phyloP scores from a whole-genome alignment of 108 stramenopile genomes.

The Chaetoceros muelleri region DNA sequence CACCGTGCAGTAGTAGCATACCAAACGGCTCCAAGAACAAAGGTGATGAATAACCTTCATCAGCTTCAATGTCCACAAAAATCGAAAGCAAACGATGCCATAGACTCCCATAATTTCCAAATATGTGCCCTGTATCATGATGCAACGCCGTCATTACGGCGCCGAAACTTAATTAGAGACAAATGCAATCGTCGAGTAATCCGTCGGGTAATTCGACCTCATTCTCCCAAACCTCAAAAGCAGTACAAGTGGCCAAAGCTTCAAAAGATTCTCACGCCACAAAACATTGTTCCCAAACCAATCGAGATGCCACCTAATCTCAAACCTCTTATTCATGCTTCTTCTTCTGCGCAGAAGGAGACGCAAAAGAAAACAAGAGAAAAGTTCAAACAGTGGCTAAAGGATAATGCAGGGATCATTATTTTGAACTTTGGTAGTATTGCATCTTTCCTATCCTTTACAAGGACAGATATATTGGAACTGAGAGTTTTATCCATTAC shows the following conservation, averaged over 20 bases:
- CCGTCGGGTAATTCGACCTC: not conserved
- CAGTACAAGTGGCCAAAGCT: not conserved
- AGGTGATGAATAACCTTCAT: too few relatives aligned
- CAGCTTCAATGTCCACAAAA: too few relatives aligned
- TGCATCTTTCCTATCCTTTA: constrained; percentile 56
- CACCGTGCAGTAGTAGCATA: too few relatives aligned
- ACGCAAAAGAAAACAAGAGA: not conserved
- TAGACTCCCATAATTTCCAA: too few relatives aligned
- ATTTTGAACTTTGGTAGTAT: constrained; percentile 63
- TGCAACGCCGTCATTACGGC: too few relatives aligned
- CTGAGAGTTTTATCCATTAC: constrained; percentile 47
- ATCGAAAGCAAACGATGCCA: too few relatives aligned
- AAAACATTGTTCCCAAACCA: not conserved
- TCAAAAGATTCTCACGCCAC: not conserved
- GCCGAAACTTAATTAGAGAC: too few relatives aligned
- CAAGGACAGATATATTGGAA: constrained; percentile 73
- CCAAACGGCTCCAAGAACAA: too few relatives aligned
- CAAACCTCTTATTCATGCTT: not conserved
- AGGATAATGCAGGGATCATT: constrained; percentile 41
- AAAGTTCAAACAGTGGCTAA: constrained; percentile 22
- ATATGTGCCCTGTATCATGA: too few relatives aligned
- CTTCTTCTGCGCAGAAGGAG: not conserved
- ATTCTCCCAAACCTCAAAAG: not conserved
- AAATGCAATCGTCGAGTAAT: not conserved
- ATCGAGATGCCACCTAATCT: not conserved